These are phyloP conservation scores for Amanita jacksonii DNA, from an alignment of 768 basidiomycete species.

Conservation along the genomic window DNA sequence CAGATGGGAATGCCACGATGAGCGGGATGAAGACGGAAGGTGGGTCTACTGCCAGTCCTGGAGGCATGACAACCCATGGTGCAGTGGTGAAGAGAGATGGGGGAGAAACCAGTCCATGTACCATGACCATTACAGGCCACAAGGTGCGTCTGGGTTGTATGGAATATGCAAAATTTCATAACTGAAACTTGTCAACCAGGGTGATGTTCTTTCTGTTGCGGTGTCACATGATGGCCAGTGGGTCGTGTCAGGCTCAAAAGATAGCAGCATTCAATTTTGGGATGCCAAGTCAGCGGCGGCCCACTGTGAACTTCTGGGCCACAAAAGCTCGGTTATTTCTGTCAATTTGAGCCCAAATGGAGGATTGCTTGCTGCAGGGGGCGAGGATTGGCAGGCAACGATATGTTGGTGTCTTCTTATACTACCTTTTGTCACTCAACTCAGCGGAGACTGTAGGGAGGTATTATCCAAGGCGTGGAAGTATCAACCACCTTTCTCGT, in stretches of 20 bases:
- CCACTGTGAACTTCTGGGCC: conserved; percentile 87
- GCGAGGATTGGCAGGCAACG: conserved; percentile 44
- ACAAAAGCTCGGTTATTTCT: conserved; percentile 47
- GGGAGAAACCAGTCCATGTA: conserved; percentile 43
- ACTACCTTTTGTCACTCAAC: background rate
- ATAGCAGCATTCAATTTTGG: conserved; percentile 94
- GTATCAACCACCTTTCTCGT: too few species aligned
- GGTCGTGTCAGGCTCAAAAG: conserved; percentile 93
- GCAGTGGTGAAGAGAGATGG: conserved; percentile 36
- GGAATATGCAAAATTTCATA: background rate
- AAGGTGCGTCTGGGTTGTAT: conserved; percentile 46
- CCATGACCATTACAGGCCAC: conserved; percentile 84
- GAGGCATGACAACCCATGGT: conserved; percentile 4
- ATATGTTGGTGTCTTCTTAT: conserved; percentile 33
- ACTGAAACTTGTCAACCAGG: conserved; percentile 26
- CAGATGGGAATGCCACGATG: background rate
- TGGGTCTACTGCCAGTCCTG: conserved; percentile 6
- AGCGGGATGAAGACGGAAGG: conserved; percentile 9
- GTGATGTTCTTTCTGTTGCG: conserved; percentile 46
- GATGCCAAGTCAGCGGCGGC: conserved; percentile 67
- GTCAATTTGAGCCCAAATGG: conserved; percentile 39
- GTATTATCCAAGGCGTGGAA: too few species aligned
- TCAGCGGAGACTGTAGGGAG: background rate
- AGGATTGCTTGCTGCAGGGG: conserved; percentile 40
- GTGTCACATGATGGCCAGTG: conserved; percentile 88